Conservation (phyloP, 1,139 yeast species). For the Geotrichum bryndzae region DNA sequence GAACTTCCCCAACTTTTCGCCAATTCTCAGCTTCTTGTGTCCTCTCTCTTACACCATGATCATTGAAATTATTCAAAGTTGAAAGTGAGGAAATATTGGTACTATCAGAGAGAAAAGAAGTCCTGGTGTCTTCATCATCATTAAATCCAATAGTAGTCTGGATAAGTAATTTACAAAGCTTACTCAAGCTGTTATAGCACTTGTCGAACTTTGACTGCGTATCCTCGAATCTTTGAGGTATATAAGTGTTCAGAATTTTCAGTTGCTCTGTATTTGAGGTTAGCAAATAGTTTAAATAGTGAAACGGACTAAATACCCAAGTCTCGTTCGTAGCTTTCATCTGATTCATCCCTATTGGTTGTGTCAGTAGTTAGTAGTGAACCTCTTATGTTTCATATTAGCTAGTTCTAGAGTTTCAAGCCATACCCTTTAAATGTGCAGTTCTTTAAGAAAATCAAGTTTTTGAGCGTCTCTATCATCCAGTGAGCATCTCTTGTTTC, state of each 20-base stretch:
- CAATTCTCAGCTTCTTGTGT: neutral
- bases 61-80: neutral
- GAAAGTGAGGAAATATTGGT: neutral
- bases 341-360: neutral
- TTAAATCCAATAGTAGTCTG: neutral
- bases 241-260: conserved; percentile 7
- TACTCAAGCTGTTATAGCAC: conserved; percentile 1
- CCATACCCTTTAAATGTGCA: neutral
- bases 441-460: conserved; percentile 1
- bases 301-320: neutral
- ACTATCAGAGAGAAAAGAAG: neutral
- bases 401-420: neutral
- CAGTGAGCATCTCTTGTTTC: neutral
- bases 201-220: conserved; percentile 8
- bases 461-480: conserved; percentile 3
- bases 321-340: neutral
- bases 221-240: conserved; percentile 7
- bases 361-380: neutral
- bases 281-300: neutral
- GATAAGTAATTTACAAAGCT: neutral
- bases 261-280: conserved; percentile 9
- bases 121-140: neutral
- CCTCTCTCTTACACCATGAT: neutral
- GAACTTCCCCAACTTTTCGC: neutral
- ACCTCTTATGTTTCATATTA: neutral